A percentile compares a stretch with the other conserved stretches of the same genome.
phyloP scores from a whole-genome alignment of 805 yeast genomes.

The Nematodospora valgi region DNA sequence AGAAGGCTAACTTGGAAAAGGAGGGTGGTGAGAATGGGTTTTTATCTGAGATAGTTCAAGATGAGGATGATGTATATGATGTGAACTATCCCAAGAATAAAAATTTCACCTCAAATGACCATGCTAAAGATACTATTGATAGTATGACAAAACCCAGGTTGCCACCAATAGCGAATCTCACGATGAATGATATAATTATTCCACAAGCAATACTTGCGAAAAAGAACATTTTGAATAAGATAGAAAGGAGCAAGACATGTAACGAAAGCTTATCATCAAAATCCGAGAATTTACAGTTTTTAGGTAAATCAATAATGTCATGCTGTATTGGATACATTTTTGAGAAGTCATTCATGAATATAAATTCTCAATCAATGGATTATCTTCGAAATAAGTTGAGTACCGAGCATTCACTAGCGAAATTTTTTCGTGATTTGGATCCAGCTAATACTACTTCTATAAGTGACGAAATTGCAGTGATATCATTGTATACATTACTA shows the following conservation, averaged over 20 bases:
- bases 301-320: constrained; percentile 57
- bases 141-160: constrained; percentile 42
- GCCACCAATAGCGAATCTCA: constrained; percentile 9
- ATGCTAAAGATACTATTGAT: constrained; percentile 46
- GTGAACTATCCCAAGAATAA: constrained; percentile 30
- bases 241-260: constrained; percentile 65
- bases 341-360: constrained; percentile 57
- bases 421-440: constrained; percentile 48
- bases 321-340: constrained; percentile 59
- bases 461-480: constrained; percentile 49
- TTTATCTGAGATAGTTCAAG: constrained; percentile 33
- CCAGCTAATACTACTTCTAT: constrained; percentile 26
- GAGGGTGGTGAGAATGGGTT: constrained; percentile 13
- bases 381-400: constrained; percentile 47
- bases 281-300: constrained; percentile 46
- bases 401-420: constrained; percentile 38
- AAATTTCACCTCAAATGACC: constrained; percentile 28
- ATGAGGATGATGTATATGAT: constrained; percentile 35
- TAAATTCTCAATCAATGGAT: constrained; percentile 52
- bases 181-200: constrained; percentile 4
- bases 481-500: constrained; percentile 53
- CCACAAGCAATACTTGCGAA: constrained; percentile 10
- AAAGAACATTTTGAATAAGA: constrained; percentile 23
- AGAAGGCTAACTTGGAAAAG: not conserved
- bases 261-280: constrained; percentile 39